phyloP scores from a whole-genome alignment of 306 rosid genomes.

The Cucumis melo region DNA sequence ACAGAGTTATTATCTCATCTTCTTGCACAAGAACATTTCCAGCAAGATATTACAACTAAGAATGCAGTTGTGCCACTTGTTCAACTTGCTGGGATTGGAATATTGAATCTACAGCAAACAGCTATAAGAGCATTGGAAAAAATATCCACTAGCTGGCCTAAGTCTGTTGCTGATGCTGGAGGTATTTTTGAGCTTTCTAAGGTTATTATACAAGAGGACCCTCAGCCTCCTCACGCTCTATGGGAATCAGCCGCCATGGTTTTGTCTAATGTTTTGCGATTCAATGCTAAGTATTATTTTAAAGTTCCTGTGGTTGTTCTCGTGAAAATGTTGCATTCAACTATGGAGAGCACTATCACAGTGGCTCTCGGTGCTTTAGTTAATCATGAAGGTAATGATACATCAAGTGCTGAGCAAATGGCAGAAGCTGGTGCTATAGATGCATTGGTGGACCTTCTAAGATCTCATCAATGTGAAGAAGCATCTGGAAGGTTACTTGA shows the following conservation, averaged over 20 bases:
- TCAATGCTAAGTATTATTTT: slow-evolving; percentile 69
- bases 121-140: slow-evolving; percentile 85
- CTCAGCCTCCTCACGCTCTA: slow-evolving; percentile 77
- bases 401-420: slow-evolving; percentile 80
- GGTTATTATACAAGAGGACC: slow-evolving; percentile 92
- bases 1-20: slow-evolving; percentile 90
- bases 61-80: slow-evolving; percentile 93
- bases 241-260: slow-evolving; percentile 97
- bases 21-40: slow-evolving; percentile 92
- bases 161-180: slow-evolving; percentile 95
- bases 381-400: slow-evolving; percentile 64
- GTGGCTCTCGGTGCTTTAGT: slow-evolving; percentile 65
- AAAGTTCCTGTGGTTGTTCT: slow-evolving; percentile 94
- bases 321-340: slow-evolving; percentile 82
- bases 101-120: slow-evolving; percentile 85
- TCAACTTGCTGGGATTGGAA: slow-evolving; percentile 97
- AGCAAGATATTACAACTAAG: slow-evolving; percentile 90
- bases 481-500: slow-evolving; percentile 77
- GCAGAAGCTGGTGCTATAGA: slow-evolving; percentile 83
- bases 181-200: slow-evolving; percentile 92
- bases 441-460: slow-evolving; percentile 67
- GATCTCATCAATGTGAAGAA: slow-evolving; percentile 96
- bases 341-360: slow-evolving; percentile 55
- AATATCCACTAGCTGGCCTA: slow-evolving; percentile 83
- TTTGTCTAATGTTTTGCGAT: slow-evolving; percentile 69